A percentile compares a stretch with the other conserved stretches of the same genome.
phyloP scores from a whole-genome alignment of 2,329 filamentous ascomycete genomes.

The Dactylonectria macrodidyma region DNA sequence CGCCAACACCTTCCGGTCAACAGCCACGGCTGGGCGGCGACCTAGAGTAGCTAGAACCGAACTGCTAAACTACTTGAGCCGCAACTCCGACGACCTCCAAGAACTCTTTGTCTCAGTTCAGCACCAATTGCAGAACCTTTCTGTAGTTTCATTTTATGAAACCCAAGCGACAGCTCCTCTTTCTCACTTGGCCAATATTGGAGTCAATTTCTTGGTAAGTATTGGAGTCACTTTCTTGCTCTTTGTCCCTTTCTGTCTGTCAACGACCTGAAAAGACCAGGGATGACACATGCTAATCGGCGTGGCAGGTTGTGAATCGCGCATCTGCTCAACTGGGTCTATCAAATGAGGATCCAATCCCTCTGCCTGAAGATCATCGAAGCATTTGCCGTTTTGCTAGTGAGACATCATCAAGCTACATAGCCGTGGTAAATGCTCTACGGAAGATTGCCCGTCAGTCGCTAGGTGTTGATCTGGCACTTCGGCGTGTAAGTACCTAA shows the following conservation, averaged over 20 bases:
- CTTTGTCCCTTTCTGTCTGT: neutral
- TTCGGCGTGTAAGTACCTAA: no score
- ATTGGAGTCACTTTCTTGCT: neutral
- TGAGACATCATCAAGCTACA: constrained; percentile 39
- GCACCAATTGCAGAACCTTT: constrained; percentile 34
- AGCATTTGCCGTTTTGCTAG: constrained; percentile 45
- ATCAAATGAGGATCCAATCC: constrained; percentile 38
- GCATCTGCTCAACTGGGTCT: constrained; percentile 43
- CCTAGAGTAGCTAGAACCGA: constrained; percentile 36
- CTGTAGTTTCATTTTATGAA: constrained; percentile 43
- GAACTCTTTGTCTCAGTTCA: constrained; percentile 36
- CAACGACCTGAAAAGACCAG: neutral
- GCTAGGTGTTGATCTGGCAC: neutral
- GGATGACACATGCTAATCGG: neutral
- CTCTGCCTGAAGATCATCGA: constrained; percentile 46
- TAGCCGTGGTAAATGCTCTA: constrained; percentile 32
- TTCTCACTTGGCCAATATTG: neutral
- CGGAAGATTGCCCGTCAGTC: constrained; percentile 34
- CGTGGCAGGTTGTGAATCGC: constrained; percentile 46
- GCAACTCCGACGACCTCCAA: constrained; percentile 36
- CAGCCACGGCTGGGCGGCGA: constrained; percentile 15
- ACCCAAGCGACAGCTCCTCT: constrained; percentile 30
- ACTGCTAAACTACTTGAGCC: constrained; percentile 37
- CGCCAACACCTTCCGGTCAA: constrained; percentile 9
- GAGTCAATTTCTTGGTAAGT: constrained; percentile 27